These are phyloP conservation scores for Suillus ampliporus DNA, from an alignment of 768 basidiomycete species.

Conservation along the genomic window DNA sequence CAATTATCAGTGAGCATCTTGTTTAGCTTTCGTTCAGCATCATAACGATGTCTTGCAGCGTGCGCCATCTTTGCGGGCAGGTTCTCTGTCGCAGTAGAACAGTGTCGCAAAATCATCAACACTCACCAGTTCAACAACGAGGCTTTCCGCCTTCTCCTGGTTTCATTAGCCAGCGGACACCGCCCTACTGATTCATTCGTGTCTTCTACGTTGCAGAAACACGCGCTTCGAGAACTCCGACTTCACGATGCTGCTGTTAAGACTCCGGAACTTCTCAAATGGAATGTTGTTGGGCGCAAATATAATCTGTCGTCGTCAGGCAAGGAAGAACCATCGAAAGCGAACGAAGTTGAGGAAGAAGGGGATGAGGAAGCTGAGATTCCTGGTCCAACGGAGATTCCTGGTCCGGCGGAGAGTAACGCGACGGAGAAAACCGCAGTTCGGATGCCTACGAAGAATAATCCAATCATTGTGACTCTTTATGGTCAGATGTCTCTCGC, in stretches of 20 bases:
- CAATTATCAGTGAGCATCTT: conserved; percentile 68
- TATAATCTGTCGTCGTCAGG: conserved; percentile 54
- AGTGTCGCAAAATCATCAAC: conserved; percentile 76
- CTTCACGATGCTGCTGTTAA: conserved; percentile 69
- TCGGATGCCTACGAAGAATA: conserved; percentile 68
- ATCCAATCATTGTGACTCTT: conserved; percentile 69
- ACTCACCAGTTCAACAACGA: conserved; percentile 88
- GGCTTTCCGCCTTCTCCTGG: conserved; percentile 76
- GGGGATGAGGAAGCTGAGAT: conserved; percentile 37
- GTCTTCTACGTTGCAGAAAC: conserved; percentile 80
- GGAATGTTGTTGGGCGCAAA: conserved; percentile 64
- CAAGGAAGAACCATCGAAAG: conserved; percentile 34
- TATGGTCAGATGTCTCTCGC: conserved; percentile 88
- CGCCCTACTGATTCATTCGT: conserved; percentile 78
- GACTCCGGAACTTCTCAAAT: conserved; percentile 63
- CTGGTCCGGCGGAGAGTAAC: conserved; percentile 17
- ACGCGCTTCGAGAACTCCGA: conserved; percentile 80
- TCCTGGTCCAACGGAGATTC: conserved; percentile 14
- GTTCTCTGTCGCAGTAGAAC: conserved; percentile 67
- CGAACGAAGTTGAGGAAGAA: conserved; percentile 35
- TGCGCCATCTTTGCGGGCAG: conserved; percentile 68
- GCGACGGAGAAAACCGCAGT: conserved; percentile 33
- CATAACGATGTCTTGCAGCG: conserved; percentile 49
- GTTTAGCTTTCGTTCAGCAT: neutral
- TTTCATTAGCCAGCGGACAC: conserved; percentile 73